phyloP scores from a whole-genome alignment of 306 rosid genomes.

The Quercus variabilis region DNA sequence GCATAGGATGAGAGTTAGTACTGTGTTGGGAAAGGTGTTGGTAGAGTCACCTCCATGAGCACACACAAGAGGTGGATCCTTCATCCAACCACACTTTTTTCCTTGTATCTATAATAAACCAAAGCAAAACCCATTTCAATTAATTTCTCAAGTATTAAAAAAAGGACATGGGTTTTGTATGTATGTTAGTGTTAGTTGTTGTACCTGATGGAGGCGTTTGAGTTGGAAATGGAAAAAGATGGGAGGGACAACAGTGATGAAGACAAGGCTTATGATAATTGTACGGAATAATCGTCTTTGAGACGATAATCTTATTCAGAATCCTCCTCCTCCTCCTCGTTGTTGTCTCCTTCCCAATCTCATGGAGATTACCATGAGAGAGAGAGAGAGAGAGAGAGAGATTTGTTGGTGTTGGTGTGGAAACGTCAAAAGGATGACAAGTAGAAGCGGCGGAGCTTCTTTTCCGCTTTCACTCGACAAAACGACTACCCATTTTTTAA shows the following conservation, averaged over 20 bases:
- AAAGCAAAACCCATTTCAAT: neutral
- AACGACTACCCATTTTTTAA: too few species aligned
- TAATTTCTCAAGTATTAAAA: too few species aligned
- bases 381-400: too few species aligned
- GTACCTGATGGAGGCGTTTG: conserved; percentile 48
- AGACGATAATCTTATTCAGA: conserved; percentile 29
- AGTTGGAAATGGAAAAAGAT: conserved; percentile 71
- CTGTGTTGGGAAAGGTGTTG: conserved; percentile 76
- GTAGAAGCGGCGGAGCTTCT: too few species aligned
- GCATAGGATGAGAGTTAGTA: neutral
- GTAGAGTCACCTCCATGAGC: conserved; percentile 93
- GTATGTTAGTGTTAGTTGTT: too few species aligned
- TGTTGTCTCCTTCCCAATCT: conserved; percentile 31
- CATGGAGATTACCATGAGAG: neutral
- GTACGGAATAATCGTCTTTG: conserved; percentile 31
- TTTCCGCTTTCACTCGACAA: too few species aligned
- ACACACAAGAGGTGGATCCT: conserved; percentile 74
- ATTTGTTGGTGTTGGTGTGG: too few species aligned
- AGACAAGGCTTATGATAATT: conserved; percentile 37
- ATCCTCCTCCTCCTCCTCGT: conserved; percentile 15
- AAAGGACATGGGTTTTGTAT: too few species aligned
- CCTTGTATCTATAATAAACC: conserved; percentile 43
- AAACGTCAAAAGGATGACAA: too few species aligned
- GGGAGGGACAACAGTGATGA: conserved; percentile 67
- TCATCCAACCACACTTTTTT: conserved; percentile 61